Percentiles rank a stretch among this genome's conserved stretches.
Conservation (phyloP, 2,329 filamentous ascomycete genomes). For the Fusarium staphyleae region DNA sequence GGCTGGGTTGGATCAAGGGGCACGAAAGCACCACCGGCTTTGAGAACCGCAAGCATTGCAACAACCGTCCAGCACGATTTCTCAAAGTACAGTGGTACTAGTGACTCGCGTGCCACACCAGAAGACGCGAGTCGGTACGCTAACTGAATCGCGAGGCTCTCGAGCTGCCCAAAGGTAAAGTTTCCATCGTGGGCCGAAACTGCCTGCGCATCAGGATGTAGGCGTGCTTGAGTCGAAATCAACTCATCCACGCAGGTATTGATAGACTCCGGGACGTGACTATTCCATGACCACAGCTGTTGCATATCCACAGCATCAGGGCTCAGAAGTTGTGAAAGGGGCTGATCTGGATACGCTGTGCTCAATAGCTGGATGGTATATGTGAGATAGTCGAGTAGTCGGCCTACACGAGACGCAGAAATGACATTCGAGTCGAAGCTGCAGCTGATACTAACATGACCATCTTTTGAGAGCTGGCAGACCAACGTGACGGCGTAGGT, state of each 20-base stretch:
- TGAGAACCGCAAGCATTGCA: background rate
- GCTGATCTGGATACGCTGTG: background rate
- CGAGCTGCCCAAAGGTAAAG: constrained; percentile 1
- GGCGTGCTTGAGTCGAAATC: background rate
- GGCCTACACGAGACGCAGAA: background rate
- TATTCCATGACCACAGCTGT: constrained; percentile 31
- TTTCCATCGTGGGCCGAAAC: background rate
- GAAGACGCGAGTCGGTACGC: background rate
- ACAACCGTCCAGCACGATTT: constrained; percentile 42
- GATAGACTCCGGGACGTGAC: constrained; percentile 6
- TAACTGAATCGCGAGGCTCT: background rate
- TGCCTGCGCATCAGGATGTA: background rate
- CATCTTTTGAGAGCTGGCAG: background rate
- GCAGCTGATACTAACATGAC: background rate
- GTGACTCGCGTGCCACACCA: background rate
- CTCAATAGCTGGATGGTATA: background rate
- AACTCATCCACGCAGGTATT: constrained; percentile 22
- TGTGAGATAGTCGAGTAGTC: background rate
- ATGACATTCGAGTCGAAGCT: constrained; percentile 3
- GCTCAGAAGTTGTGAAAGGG: background rate
- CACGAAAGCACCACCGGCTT: constrained; percentile 3
- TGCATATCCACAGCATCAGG: background rate
- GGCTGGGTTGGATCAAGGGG: background rate
- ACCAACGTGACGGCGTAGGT: constrained; percentile 7
- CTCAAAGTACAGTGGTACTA: constrained; percentile 13